Evolutionary conservation across 176 grass and related monocot species (phyloP), one percentile per base, ranked within the genome.

Genomic region (Pharus latifolius): DNA sequence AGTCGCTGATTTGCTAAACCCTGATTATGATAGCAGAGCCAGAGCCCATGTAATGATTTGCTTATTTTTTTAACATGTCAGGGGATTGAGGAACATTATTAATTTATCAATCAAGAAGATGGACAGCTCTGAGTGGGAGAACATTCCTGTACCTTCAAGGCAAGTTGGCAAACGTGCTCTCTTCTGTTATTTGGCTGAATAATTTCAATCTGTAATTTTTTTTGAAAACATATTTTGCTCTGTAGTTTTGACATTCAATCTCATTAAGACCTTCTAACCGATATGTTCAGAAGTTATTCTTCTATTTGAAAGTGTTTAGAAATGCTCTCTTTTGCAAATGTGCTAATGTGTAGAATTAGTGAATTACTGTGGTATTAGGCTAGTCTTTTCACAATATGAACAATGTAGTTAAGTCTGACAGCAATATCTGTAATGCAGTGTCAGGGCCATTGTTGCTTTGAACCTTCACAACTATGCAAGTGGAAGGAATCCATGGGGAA

Each of bases 391-490:
- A 69, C 19, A 42, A 27, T 60, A 54, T 45, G 72, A 6, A 63
- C 30, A 44, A 45, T 54, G 5, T 33, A 69, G 40, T 63, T 73
- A 37, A 52, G 38, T 33, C 38, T 51, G 40, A 78, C 17, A 10
- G 20, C 46, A 82, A 54, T 56, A 46, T 51, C 32, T 72, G 10
- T 73, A 31, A 64, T 86, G 64, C 90, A 99, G 90, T 72, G 90
- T 99, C 56, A 93, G 95, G 71, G 95, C 95, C 65, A 94, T 99
- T 75, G 95, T 99, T 69, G 87, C 81, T 24, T 38, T 99, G 52
- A 99, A 99, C 84, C 95, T 99, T 85, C 95, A 99, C 81, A 99
- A 86, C 58, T 99, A 99, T 38, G 95, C 78, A 31, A 99, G 95
- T 72, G 95, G 95, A 77, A 91, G 87, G 69, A 89, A 99, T 60